Conservation (phyloP, 805 yeast genomes). For the Aciculoconidium aculeatum region DNA sequence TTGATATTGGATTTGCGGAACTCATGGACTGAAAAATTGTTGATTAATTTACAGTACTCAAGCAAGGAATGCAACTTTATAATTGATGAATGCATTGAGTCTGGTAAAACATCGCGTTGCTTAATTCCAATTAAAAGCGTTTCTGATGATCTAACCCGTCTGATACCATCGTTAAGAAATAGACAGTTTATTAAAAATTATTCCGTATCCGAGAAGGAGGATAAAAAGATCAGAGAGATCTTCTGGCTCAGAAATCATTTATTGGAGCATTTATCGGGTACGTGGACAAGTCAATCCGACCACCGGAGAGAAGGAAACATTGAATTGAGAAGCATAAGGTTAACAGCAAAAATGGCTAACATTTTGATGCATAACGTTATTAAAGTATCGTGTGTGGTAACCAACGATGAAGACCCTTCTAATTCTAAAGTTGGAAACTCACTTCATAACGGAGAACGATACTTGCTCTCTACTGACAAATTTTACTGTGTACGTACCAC, state of each 20-base stretch:
- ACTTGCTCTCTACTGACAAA: slow-evolving; percentile 36
- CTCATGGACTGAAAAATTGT: slow-evolving; percentile 60
- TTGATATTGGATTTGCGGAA: slow-evolving; percentile 74
- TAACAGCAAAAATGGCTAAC: slow-evolving; percentile 56
- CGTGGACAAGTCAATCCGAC: slow-evolving; percentile 46
- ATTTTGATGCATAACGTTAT: slow-evolving; percentile 36
- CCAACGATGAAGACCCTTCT: too few relatives aligned
- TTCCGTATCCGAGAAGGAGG: slow-evolving; percentile 51
- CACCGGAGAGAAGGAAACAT: slow-evolving; percentile 46
- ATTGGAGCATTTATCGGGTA: slow-evolving; percentile 52
- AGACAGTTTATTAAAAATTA: slow-evolving; percentile 65
- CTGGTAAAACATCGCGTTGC: slow-evolving; percentile 42
- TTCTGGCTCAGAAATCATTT: slow-evolving; percentile 81
- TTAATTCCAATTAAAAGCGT: slow-evolving; percentile 66
- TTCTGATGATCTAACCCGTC: slow-evolving; percentile 35
- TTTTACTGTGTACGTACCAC: slow-evolving; percentile 47
- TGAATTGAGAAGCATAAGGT: slow-evolving; percentile 60
- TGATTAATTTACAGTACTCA: slow-evolving; percentile 25
- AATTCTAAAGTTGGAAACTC: slow-evolving; percentile 1
- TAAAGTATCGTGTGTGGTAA: slow-evolving; percentile 27
- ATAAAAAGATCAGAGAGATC: slow-evolving; percentile 46
- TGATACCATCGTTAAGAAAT: slow-evolving; percentile 66
- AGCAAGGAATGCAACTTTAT: slow-evolving; percentile 17
- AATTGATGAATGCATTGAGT: slow-evolving; percentile 24
- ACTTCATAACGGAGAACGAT: slow-evolving; percentile 21